Percentiles rank a stretch among this genome's conserved stretches.
Evolutionary conservation across 108 stramenopile species (phyloP).

Genomic region (Skeletonema costatum): DNA sequence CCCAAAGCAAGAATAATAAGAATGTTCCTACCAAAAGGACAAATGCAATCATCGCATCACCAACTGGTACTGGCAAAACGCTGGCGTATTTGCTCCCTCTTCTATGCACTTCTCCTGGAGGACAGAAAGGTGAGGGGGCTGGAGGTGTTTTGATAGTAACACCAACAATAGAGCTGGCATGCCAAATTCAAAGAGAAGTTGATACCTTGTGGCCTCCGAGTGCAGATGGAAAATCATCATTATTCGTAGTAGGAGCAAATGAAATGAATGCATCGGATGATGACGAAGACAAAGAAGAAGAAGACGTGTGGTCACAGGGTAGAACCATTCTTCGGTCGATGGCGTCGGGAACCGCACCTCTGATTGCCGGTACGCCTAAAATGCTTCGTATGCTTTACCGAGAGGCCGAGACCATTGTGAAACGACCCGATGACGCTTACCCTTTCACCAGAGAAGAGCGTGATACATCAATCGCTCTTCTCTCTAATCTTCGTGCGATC

Average conservation of each 20-base stretch:
- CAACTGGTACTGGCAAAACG: conserved; percentile 79
- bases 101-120: conserved; percentile 46
- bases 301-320: not conserved
- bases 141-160: conserved; percentile 67
- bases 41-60: conserved; percentile 73
- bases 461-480: conserved; percentile 28
- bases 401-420: conserved; percentile 22
- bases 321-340: conserved; percentile 18
- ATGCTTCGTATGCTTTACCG: conserved; percentile 57
- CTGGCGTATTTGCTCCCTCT: conserved; percentile 75
- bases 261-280: not conserved
- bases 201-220: conserved; percentile 49
- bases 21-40: conserved; percentile 20
- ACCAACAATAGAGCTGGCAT: conserved; percentile 69
- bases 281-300: conserved; percentile 1
- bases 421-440: conserved; percentile 2
- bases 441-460: conserved; percentile 22
- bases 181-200: conserved; percentile 66
- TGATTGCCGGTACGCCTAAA: conserved; percentile 70
- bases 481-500: conserved; percentile 52
- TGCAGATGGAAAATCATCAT: conserved; percentile 8
- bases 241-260: conserved; percentile 43
- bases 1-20: conserved; percentile 13
- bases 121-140: conserved; percentile 24
- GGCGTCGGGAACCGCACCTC: conserved; percentile 10